These are phyloP conservation scores for Linnemannia exigua DNA, from an alignment of 192 early-diverging fungal species.

Conservation along the genomic window DNA sequence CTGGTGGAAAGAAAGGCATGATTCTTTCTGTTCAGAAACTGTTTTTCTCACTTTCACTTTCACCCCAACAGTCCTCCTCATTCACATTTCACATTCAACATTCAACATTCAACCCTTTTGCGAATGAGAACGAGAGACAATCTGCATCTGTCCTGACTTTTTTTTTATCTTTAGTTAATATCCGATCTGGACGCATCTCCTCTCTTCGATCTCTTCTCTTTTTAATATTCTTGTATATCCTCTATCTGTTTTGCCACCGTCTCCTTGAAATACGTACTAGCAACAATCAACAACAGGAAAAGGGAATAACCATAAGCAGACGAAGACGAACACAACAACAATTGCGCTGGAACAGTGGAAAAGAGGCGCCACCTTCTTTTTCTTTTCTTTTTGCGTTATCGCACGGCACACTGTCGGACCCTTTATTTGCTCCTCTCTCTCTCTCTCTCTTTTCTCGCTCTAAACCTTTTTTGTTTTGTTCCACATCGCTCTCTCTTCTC, in stretches of 20 bases:
- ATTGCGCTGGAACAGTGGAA: neutral
- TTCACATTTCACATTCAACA: slow-evolving; percentile 8
- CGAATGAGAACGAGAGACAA: neutral
- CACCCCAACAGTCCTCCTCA: neutral
- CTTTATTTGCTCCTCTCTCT: neutral
- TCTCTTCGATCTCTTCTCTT: no score
- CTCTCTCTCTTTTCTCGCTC: neutral
- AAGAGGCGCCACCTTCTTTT: neutral
- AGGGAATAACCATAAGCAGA: neutral
- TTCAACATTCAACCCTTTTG: neutral
- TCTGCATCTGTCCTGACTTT: neutral
- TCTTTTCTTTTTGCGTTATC: neutral
- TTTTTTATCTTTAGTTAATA: neutral
- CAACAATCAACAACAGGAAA: neutral
- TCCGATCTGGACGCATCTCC: no score
- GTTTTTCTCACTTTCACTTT: neutral
- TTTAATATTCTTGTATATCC: neutral
- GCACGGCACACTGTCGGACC: neutral
- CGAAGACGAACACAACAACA: neutral
- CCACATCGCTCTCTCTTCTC: neutral
- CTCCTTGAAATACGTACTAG: neutral
- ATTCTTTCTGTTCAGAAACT: no score
- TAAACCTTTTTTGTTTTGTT: neutral
- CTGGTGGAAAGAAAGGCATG: no score
- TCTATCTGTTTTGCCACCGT: neutral